These are phyloP conservation scores for Tulasnella sp. DNA, from an alignment of 768 basidiomycete species.

Conservation along the genomic window DNA sequence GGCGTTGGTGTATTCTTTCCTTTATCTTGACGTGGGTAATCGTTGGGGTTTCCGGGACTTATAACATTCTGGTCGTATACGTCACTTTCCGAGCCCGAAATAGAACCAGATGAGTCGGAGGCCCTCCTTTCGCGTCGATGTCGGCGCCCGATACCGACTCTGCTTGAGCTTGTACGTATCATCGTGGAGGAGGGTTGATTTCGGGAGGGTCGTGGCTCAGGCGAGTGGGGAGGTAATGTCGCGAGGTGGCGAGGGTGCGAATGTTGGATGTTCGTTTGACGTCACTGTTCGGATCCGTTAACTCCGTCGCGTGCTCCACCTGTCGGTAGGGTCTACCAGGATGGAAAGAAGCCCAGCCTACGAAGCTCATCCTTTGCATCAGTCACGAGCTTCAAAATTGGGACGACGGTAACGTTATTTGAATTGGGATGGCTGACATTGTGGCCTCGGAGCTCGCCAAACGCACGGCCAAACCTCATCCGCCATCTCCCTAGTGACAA, in stretches of 20 bases:
- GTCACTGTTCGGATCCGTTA: constrained; percentile 1
- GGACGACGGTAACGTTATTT: not conserved
- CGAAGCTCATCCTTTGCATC: too few species aligned
- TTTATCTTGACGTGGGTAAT: not conserved
- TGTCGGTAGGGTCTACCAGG: too few species aligned
- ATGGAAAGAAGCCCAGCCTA: too few species aligned
- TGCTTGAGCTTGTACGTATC: not conserved
- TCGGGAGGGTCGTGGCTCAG: not conserved
- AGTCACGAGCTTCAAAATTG: too few species aligned
- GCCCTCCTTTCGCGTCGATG: not conserved
- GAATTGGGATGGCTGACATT: not conserved
- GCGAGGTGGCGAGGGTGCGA: not conserved
- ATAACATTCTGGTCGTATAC: not conserved
- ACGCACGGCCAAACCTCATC: not conserved
- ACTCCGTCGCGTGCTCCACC: not conserved
- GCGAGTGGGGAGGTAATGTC: not conserved
- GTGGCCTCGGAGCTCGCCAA: not conserved
- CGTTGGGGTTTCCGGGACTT: not conserved
- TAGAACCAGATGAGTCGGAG: not conserved
- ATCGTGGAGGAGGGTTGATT: not conserved
- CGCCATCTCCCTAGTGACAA: too few species aligned
- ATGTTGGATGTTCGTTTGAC: constrained; percentile 3
- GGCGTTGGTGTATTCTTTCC: not conserved
- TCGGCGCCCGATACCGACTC: not conserved
- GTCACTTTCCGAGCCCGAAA: not conserved